Percentiles rank a stretch among this genome's conserved stretches.
Evolutionary conservation across 179 eudicot species (phyloP).

Genomic region (Camellia oleifera): DNA sequence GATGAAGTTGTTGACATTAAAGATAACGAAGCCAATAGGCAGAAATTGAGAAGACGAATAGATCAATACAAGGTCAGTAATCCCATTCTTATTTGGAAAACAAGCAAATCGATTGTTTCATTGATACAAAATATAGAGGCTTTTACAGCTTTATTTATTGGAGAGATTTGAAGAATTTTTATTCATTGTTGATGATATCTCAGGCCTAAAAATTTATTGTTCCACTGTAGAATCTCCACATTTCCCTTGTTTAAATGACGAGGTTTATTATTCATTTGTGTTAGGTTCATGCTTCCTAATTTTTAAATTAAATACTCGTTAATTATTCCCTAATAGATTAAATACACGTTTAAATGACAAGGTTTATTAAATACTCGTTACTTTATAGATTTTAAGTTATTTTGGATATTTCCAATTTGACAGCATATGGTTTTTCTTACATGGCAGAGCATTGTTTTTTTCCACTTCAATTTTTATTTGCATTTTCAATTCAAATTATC

Average conservation of each 20-base stretch:
- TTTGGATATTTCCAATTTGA: neutral
- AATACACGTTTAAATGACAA: too few species aligned
- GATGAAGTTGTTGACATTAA: constrained; percentile 90
- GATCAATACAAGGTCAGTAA: constrained; percentile 67
- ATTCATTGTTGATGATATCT: neutral
- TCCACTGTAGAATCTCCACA: neutral
- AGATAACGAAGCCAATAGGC: constrained; percentile 76
- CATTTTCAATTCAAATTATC: neutral
- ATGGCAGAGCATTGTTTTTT: neutral
- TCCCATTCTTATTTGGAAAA: neutral
- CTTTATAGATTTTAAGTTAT: neutral
- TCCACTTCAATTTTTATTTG: neutral
- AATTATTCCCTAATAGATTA: neutral
- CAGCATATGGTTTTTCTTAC: neutral
- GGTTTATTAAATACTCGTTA: too few species aligned
- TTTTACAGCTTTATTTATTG: neutral
- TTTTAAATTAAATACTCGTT: neutral
- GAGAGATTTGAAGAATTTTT: neutral
- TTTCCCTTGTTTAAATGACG: neutral
- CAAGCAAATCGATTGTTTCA: neutral
- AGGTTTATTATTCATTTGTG: neutral
- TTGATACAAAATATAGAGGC: neutral
- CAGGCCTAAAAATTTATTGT: neutral
- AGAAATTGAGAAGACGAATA: constrained; percentile 72
- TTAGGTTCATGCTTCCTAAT: neutral